Conservation (phyloP, 192 early-diverging fungal genomes). For the Allomyces javanicus region DNA sequence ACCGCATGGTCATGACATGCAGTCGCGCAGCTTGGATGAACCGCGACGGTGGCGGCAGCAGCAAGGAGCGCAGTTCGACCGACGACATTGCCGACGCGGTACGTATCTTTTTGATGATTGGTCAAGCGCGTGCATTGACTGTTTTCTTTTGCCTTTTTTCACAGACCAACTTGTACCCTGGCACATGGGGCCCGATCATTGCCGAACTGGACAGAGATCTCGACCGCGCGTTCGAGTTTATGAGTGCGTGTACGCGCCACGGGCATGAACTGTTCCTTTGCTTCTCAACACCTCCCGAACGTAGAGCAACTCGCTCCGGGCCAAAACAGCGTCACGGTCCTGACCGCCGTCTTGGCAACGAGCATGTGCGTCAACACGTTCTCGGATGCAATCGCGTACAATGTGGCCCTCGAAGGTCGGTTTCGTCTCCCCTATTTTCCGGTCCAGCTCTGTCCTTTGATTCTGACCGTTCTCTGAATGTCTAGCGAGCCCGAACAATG, state of each 20-base stretch:
- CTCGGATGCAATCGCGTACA: neutral
- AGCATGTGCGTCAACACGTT: neutral
- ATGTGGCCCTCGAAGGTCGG: neutral
- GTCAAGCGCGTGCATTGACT: neutral
- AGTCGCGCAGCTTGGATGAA: neutral
- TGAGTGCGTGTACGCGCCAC: neutral
- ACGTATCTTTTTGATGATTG: neutral
- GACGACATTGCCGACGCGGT: neutral
- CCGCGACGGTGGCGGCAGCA: neutral
- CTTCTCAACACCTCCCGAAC: neutral
- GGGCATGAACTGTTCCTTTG: neutral
- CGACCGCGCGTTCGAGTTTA: neutral
- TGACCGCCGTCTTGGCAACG: neutral
- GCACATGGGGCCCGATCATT: neutral
- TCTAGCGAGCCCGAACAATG: neutral
- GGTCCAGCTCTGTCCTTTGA: neutral
- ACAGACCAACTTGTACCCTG: neutral
- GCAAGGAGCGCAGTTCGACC: neutral
- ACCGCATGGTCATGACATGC: neutral
- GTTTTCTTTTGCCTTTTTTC: neutral
- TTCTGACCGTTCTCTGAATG: neutral
- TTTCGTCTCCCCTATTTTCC: neutral
- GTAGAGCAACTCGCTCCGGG: neutral
- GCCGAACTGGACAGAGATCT: neutral
- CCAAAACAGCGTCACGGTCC: neutral